A percentile compares a stretch with the other conserved stretches of the same genome.
These are phyloP conservation scores for Allium fistulosum DNA, from an alignment of 106 monocot genomes.

Conservation along the genomic window DNA sequence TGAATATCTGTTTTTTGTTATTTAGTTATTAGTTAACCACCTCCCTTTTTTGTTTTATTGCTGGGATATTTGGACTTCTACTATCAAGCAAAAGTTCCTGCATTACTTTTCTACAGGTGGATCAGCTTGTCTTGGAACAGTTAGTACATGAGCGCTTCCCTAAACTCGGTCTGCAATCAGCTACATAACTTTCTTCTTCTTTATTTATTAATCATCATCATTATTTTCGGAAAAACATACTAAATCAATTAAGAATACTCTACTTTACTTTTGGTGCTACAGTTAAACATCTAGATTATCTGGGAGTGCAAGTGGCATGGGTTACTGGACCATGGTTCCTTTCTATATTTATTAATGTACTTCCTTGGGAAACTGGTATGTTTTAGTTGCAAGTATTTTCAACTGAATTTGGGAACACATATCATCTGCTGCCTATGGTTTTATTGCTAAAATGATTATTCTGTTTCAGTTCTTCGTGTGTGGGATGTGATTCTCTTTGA, in stretches of 20 bases:
- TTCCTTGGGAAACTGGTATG: conserved; percentile 99
- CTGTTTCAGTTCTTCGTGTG: conserved; percentile 75
- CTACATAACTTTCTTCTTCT: neutral
- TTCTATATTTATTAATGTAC: conserved; percentile 96
- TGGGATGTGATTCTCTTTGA: conserved; percentile 99
- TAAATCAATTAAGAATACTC: neutral
- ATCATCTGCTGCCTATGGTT: neutral
- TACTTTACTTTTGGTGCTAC: conserved; percentile 12
- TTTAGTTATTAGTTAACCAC: neutral
- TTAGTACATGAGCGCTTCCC: conserved; percentile 88
- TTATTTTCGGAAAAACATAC: neutral
- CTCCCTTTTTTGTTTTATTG: neutral
- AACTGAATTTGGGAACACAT: neutral
- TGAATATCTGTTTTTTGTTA: conserved; percentile 14
- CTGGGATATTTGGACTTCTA: neutral
- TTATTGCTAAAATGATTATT: neutral
- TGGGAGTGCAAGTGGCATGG: conserved; percentile 96
- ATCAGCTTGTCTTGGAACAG: conserved; percentile 96
- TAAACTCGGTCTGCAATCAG: conserved; percentile 62
- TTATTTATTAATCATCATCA: neutral
- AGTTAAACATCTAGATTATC: conserved; percentile 97
- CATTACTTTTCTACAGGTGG: conserved; percentile 52
- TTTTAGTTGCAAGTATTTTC: conserved; percentile 13
- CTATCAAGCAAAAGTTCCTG: neutral
- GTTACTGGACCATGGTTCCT: conserved; percentile 99